Percentiles rank a stretch among this genome's conserved stretches.
phyloP scores from a whole-genome alignment of 2,329 filamentous ascomycete species.

The Diaporthe caulivora region DNA sequence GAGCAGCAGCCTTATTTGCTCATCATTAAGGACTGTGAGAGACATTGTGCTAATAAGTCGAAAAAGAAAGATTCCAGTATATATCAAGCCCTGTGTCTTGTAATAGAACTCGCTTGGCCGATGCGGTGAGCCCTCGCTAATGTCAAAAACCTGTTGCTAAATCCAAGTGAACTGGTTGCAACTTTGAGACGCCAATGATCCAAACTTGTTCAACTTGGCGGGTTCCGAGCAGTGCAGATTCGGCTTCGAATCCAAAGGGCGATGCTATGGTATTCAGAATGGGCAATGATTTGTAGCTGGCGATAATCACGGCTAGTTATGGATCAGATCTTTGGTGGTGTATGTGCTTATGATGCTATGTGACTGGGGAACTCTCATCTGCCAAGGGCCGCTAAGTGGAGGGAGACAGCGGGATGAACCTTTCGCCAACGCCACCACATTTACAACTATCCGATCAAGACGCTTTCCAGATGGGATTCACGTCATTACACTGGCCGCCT shows the following conservation, averaged over 20 bases:
- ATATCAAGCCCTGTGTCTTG: neutral
- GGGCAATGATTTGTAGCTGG: neutral
- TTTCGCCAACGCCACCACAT: neutral
- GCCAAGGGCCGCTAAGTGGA: conserved; percentile 27
- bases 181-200: neutral
- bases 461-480: neutral
- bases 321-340: neutral
- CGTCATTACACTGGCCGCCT: neutral
- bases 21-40: conserved; percentile 69
- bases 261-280: too few species aligned
- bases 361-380: neutral
- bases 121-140: neutral
- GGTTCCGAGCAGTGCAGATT: neutral
- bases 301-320: neutral
- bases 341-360: neutral
- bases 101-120: neutral
- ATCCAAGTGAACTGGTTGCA: neutral
- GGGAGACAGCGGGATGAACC: neutral
- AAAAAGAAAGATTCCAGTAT: neutral
- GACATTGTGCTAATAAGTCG: conserved; percentile 57
- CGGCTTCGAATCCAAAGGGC: neutral
- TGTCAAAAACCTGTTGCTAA: neutral
- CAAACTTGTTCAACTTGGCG: neutral
- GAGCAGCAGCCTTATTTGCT: conserved; percentile 66
- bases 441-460: neutral